These are phyloP conservation scores for Phytophthora colocasiae DNA, from an alignment of 352 stramenopile species.

Conservation along the genomic window DNA sequence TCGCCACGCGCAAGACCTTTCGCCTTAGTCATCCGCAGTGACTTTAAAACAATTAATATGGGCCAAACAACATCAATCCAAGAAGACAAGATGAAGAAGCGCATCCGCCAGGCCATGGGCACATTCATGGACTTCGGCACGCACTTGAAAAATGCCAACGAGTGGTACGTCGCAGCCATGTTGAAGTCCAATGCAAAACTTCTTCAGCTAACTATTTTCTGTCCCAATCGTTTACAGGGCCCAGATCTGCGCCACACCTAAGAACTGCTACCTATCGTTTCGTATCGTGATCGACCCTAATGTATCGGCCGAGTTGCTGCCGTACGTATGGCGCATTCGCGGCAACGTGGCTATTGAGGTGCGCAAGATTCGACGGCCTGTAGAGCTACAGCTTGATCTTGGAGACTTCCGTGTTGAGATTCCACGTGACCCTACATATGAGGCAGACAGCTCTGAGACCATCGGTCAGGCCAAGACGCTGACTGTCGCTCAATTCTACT, in stretches of 20 bases:
- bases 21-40: neutral
- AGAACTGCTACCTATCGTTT: conserved; percentile 80
- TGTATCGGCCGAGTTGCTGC: conserved; percentile 66
- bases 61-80: conserved; percentile 72
- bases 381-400: conserved; percentile 40
- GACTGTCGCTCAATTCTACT: conserved; percentile 81
- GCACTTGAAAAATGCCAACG: conserved; percentile 79
- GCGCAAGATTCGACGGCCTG: conserved; percentile 69
- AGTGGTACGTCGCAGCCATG: conserved; percentile 55
- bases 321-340: conserved; percentile 75
- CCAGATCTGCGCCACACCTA: conserved; percentile 71
- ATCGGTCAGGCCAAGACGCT: conserved; percentile 76
- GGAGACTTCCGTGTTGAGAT: conserved; percentile 36
- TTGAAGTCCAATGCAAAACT: conserved; percentile 21
- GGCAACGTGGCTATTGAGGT: conserved; percentile 79
- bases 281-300: conserved; percentile 74
- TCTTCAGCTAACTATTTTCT: conserved; percentile 4
- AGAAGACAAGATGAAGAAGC: conserved; percentile 81
- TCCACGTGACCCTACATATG: conserved; percentile 30
- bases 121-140: conserved; percentile 75
- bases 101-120: conserved; percentile 70
- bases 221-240: conserved; percentile 45
- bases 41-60: conserved; percentile 40
- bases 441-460: conserved; percentile 34
- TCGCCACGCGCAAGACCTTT: neutral